Conservation (phyloP, 106 monocot genomes). For the Cymbidium sinense region DNA sequence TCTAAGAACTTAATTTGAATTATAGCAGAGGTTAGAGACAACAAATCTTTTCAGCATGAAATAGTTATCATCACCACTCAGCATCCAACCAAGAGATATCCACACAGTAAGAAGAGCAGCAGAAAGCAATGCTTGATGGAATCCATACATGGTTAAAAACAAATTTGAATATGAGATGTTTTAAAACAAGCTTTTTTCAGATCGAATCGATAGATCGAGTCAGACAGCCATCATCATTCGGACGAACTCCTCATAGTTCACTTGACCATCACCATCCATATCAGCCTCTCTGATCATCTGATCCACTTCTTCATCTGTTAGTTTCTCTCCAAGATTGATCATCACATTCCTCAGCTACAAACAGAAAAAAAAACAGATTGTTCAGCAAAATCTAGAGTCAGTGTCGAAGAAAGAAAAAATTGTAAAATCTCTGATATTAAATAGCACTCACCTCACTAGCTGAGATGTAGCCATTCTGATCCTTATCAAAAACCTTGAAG, state of each 20-base stretch:
- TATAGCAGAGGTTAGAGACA: not conserved
- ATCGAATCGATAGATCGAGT: not conserved
- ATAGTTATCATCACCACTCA: no score
- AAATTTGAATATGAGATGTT: conserved; percentile 1
- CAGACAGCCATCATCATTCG: conserved; percentile 41
- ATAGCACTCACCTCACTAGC: conserved; percentile 28
- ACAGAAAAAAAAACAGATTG: not conserved
- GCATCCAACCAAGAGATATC: not conserved
- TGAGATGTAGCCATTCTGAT: conserved; percentile 51
- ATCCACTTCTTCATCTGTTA: conserved; percentile 45
- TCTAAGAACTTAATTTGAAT: not conserved
- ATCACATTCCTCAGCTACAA: conserved; percentile 23
- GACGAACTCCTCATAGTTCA: conserved; percentile 55
- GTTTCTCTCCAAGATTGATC: conserved; percentile 26
- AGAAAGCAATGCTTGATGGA: not conserved
- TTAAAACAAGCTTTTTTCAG: no score
- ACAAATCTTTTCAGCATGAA: not conserved
- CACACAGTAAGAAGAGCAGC: not conserved
- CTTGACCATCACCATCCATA: conserved; percentile 55
- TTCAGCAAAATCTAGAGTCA: not conserved
- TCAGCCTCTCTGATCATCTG: conserved; percentile 34
- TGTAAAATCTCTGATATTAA: not conserved
- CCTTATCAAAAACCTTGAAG: conserved; percentile 50
- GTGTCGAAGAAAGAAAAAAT: not conserved
- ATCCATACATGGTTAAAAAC: not conserved